Evolutionary conservation across 75 land plant genomes (phyloP), one percentile per base, ranked within the genome.

Genomic region (Cupressus sempervirens): DNA sequence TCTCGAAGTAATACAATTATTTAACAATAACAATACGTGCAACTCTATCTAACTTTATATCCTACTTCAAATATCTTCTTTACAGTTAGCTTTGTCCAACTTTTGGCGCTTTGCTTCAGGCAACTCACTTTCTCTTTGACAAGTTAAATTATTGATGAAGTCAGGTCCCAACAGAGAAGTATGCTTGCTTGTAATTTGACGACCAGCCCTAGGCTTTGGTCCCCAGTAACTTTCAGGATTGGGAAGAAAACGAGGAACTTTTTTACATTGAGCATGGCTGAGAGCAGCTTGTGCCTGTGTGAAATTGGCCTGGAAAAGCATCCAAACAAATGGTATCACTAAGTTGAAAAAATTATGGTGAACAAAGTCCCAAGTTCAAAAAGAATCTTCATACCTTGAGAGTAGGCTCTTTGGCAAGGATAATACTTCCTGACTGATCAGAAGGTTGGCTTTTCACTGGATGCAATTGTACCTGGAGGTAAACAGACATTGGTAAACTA

Each of bases 201-300:
- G 92, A 50, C 99, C 99, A 26, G 99, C 99, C 83, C 99, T 88
- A 15, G 93, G 93, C 90, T 98, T 98, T 3, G 99, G 99, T 9
- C 99, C 99, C 99, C 99, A 98, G 84, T 90, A 93, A 82, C 89
- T 93, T 82, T 98, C 99, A 30, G 99, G 99, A 86, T 98, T 98
- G 3, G 99, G 99, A 80, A 96, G 93, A 86, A 96, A 98, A 29
- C 99, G 92, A 0, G 95, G 92, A 12, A 96, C 93, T 48, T 95
- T 96, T 88, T 95, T 95, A 0, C 90, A 92, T 84, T 95, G 93
- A 76, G 98, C 97, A 82, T 93, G 95, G 88, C 99, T 96, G n/a
- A 94, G 91, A 16, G 99, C 96, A 35, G 94, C 89, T 86, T 87
- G 90, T n/a, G 94, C 99, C 84, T 94, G 79, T 82, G 99, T 89